A percentile compares a stretch with the other conserved stretches of the same genome.
Conservation (phyloP, 352 stramenopile genomes). For the Phytophthora syringae region DNA sequence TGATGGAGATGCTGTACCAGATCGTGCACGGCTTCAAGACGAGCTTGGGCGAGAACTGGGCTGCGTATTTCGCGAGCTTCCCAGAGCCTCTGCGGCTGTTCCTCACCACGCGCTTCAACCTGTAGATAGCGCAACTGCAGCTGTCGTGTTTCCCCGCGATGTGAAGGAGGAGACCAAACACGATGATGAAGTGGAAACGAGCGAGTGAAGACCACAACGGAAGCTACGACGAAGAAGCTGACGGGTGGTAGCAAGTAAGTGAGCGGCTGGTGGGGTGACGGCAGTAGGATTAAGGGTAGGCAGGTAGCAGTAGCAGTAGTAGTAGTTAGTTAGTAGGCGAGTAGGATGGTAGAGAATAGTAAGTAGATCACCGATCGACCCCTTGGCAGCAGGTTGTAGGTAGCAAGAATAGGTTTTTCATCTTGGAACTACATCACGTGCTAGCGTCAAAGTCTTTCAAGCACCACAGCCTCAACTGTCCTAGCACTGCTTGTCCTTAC, state of each 20-base stretch:
- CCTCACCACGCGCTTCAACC: constrained; percentile 81
- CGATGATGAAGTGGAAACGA: constrained; percentile 16
- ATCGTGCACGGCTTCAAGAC: constrained; percentile 91
- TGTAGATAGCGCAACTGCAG: constrained; percentile 49
- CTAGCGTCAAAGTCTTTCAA: constrained; percentile 8
- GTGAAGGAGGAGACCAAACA: constrained; percentile 17
- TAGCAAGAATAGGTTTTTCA: constrained; percentile 31
- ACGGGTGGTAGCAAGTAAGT: constrained; percentile 28
- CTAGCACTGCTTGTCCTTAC: constrained; percentile 11
- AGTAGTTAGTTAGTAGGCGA: constrained; percentile 45
- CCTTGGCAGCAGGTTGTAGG: constrained; percentile 36
- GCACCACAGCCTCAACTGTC: constrained; percentile 7
- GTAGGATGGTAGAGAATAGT: constrained; percentile 45
- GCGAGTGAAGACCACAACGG: constrained; percentile 25
- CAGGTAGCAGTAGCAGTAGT: constrained; percentile 47
- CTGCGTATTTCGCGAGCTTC: constrained; percentile 87
- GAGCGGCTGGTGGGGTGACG: constrained; percentile 33
- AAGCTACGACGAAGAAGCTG: constrained; percentile 30
- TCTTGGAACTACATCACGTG: constrained; percentile 23
- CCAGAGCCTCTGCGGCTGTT: constrained; percentile 83
- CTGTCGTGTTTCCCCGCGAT: constrained; percentile 22
- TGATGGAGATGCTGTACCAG: constrained; percentile 89
- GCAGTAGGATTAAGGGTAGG: constrained; percentile 55
- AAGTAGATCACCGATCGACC: constrained; percentile 36
- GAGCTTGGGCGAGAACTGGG: constrained; percentile 88